Base-by-base conservation (phyloP, 2,329 filamentous ascomycete species). In the Hirsutella rhossiliensis region DNA sequence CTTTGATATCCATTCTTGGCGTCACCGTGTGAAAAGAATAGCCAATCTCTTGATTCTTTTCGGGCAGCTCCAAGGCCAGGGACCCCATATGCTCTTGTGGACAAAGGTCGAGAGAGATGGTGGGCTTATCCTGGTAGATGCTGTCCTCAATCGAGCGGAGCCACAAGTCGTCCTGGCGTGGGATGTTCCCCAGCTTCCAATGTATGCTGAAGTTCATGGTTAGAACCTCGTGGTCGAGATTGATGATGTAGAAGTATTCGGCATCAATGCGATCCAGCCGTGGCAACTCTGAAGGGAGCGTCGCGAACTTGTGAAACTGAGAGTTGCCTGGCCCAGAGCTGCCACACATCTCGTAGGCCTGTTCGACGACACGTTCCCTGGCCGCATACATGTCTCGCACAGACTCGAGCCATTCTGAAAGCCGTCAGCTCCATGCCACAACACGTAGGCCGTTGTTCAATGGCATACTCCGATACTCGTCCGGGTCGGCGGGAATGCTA, bases 191-290 rank as follows among this genome's bases (percentile, higher is more conserved):
- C 23, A 53, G 46, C 38, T 49, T 48, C 45, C 45, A 53, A 41
- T 53, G 51, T 27, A 50, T 43, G 43, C 45, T 30, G 29, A 41
- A 15, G 32, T 52, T 44, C 40, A 53, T 48, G 7, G 48, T 53
- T 17, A 53, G 45, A 41, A 53, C 41, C 32, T 53, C 49, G 13
- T 23, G 28, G 44, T 53, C 51, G 19, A 53, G 43, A 27, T 52
- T 44, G 31, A 44, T 44, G 41, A 47, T 45, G 43, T 47, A 52
- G n/a, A 27, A 41, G 41, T 28, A 47, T 38, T 45, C 38, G 41
- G 38, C 30, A 32, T 40, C 15, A 15, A 15, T 11, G 34, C 18
- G 11, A 40, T 53, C 41, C 15, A 51, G 37, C 41, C 32, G 41
- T 30, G 46, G 46, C 5, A 50, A 18, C 39, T 46, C 42, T 11